Conservation (phyloP, 768 basidiomycete species). For the Hygrophoropsis aurantiaca region DNA sequence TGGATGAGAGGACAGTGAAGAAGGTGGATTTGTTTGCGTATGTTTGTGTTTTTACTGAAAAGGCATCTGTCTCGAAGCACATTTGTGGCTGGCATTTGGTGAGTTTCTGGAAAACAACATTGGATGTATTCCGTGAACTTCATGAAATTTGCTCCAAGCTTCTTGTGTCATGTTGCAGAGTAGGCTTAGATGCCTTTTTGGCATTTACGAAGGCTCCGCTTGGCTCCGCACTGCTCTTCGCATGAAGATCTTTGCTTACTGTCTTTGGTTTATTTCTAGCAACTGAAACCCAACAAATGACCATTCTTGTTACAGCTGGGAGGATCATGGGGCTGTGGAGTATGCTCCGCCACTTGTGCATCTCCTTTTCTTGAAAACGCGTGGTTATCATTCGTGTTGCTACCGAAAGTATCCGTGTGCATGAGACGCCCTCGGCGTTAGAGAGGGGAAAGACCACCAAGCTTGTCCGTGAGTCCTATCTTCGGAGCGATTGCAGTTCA, state of each 20-base stretch:
- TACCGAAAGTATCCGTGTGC: not conserved
- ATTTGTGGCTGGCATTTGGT: not conserved
- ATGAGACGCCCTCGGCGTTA: slow-evolving; percentile 13
- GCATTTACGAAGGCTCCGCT: not conserved
- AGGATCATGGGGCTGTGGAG: too few species aligned
- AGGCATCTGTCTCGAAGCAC: not conserved
- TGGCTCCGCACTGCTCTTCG: slow-evolving; percentile 1
- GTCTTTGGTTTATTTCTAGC: not conserved
- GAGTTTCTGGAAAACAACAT: not conserved
- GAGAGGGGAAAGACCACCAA: slow-evolving; percentile 10
- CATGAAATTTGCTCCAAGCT: too few species aligned
- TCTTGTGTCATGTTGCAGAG: too few species aligned
- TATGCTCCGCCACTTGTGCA: too few species aligned
- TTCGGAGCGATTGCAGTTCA: too few species aligned
- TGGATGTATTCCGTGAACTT: too few species aligned
- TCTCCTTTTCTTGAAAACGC: too few species aligned
- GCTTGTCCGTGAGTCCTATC: too few species aligned
- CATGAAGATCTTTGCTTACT: not conserved
- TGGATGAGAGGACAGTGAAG: not conserved
- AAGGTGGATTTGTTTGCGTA: not conserved
- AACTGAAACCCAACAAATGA: slow-evolving; percentile 6
- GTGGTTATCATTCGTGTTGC: too few species aligned
- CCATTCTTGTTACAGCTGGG: slow-evolving; percentile 11
- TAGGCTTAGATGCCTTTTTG: too few species aligned
- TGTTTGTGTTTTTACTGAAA: slow-evolving; percentile 6